These are phyloP conservation scores for Litchi chinensis DNA, from an alignment of 345 rosid genomes.

Conservation along the genomic window DNA sequence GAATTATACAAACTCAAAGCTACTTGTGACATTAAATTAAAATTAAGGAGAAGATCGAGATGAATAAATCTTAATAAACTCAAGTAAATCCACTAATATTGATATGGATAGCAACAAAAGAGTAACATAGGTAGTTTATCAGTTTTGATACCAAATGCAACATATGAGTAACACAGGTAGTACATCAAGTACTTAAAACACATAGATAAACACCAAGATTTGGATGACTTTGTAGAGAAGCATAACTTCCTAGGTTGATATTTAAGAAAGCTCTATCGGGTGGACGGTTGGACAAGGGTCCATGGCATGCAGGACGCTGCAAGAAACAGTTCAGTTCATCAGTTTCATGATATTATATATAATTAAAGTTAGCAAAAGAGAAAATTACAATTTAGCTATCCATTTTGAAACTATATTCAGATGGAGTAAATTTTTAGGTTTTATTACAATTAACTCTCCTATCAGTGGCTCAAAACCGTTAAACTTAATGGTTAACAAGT, in stretches of 20 bases:
- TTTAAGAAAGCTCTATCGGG: constrained; percentile 61
- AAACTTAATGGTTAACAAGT: too few species aligned
- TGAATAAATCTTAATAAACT: background rate
- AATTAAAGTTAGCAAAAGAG: background rate
- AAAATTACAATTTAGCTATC: too few species aligned
- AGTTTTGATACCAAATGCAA: background rate
- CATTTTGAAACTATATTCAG: too few species aligned
- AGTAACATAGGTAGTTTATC: background rate
- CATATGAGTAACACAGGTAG: background rate
- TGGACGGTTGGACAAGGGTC: constrained; percentile 59
- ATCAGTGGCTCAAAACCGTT: too few species aligned
- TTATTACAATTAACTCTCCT: too few species aligned
- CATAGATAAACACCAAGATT: background rate
- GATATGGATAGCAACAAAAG: background rate
- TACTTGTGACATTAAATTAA: background rate
- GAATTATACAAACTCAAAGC: background rate
- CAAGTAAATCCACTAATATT: background rate
- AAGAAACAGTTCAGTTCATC: background rate
- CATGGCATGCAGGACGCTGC: constrained; percentile 77
- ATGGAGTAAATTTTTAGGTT: too few species aligned
- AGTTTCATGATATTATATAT: background rate
- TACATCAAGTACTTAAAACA: background rate
- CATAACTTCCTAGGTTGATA: constrained; percentile 32
- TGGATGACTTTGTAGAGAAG: background rate
- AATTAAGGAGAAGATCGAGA: background rate